These are phyloP conservation scores for Pelargonium cotyledonis DNA, from an alignment of 441 rosid species.

Conservation along the genomic window DNA sequence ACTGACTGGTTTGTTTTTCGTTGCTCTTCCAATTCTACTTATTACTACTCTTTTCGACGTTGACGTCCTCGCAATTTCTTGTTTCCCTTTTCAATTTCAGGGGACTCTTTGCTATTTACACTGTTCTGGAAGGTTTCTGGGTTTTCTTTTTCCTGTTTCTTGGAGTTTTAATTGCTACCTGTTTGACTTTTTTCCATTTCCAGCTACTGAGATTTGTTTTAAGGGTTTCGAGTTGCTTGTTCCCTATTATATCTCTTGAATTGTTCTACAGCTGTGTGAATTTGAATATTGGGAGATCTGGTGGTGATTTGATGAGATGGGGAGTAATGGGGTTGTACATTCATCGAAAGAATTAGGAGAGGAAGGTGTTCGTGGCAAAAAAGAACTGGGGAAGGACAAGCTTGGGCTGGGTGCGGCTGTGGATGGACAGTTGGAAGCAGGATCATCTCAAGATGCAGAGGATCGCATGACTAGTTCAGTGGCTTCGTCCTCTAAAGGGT, in stretches of 20 bases:
- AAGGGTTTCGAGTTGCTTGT: slow-evolving; percentile 14
- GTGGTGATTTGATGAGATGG: slow-evolving; percentile 34
- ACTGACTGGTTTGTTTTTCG: no score
- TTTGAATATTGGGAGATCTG: slow-evolving; percentile 5
- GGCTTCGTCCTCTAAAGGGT: slow-evolving; percentile 23
- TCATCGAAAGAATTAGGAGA: slow-evolving; percentile 31
- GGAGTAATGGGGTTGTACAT: slow-evolving; percentile 40
- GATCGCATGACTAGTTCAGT: slow-evolving; percentile 26
- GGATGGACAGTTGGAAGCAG: slow-evolving; percentile 22
- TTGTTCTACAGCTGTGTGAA: no score
- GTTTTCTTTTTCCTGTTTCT: slow-evolving; percentile 1
- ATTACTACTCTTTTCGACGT: no score
- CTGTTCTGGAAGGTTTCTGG: slow-evolving; percentile 16
- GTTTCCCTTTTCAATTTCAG: not conserved
- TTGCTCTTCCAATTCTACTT: no score
- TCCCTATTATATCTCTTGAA: no score
- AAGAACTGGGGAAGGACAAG: slow-evolving; percentile 21
- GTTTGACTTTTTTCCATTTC: slow-evolving; percentile 4
- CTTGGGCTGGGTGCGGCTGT: slow-evolving; percentile 21
- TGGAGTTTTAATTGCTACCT: slow-evolving; percentile 11
- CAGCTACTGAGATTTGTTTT: slow-evolving; percentile 7
- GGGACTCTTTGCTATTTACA: slow-evolving; percentile 1
- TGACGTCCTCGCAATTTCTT: not conserved
- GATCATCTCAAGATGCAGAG: slow-evolving; percentile 17
- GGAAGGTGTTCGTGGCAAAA: slow-evolving; percentile 25